Evolutionary conservation across 1,284 basidiomycete genomes (phyloP), one percentile per base, ranked within the genome.

Genomic region (Ustilago curta): DNA sequence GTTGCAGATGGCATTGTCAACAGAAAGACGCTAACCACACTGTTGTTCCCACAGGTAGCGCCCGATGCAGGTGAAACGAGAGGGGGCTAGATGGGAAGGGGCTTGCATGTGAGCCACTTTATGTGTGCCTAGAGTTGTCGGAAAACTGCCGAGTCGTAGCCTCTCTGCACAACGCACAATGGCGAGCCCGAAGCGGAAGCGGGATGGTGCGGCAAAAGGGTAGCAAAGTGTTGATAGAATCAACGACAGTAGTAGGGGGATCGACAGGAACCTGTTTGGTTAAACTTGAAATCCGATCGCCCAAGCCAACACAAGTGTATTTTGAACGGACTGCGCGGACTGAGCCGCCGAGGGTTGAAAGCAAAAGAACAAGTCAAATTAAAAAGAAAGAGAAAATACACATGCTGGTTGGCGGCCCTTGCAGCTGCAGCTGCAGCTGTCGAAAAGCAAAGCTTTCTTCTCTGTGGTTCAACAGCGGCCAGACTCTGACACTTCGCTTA

Each of bases 401-500:
- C 50, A 52, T 40, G 50, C 49, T 50, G 49, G 35, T 52, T 23
- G 23, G 23, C 18, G 25, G 50, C 50, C 50, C 50, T 52, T 52
- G 50, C 50, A 52, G 50, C 16, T 21, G 50, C 50, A 52, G 50
- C 16, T 21, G 14, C 23, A 25, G 16, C 25, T 27, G 44, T 47
- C 23, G 25, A 25, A 25, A 16, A 47, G 25, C 14, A 19, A 50
- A 40, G 18, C 49, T 39, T 40, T n/a, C n/a, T n/a, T n/a, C n/a
- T n/a, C 23, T 37, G 12, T 14, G 14, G 12, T 37, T 37, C 50
- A 52, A n/a, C 50, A 21, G 19, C n/a, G 50, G 37, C n/a, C n/a
- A n/a, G 27, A 39, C 32, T 7, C 11, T 16, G 37, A 29, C 8
- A 29, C 27, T 29, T 48, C 29, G 47, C 47, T 32, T 48, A 18